These are phyloP conservation scores for Boletus sensibilis DNA, from an alignment of 768 basidiomycete genomes.

Conservation along the genomic window DNA sequence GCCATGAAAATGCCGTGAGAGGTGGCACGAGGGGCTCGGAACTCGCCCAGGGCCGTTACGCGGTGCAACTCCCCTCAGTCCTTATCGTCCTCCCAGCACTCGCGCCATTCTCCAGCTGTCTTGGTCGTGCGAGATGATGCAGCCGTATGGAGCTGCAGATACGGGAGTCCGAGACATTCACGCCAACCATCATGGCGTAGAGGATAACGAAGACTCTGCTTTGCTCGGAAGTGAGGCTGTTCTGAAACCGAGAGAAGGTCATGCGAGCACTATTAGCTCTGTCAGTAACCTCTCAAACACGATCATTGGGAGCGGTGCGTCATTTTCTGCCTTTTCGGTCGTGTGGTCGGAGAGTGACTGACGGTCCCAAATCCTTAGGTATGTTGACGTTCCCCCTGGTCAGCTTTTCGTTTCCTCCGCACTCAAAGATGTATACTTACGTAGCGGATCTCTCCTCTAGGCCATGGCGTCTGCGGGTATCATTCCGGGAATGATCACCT, in stretches of 20 bases:
- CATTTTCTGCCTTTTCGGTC: neutral
- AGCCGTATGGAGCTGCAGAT: constrained; percentile 61
- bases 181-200: constrained; percentile 5
- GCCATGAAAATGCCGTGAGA: neutral
- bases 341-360: neutral
- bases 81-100: neutral
- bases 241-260: constrained; percentile 50
- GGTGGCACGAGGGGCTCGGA: neutral
- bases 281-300: constrained; percentile 86
- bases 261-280: constrained; percentile 65
- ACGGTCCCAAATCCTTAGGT: constrained; percentile 41
- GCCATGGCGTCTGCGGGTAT: constrained; percentile 90
- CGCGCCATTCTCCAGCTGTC: neutral
- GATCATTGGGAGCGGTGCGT: constrained; percentile 85
- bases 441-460: constrained; percentile 36
- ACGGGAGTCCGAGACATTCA: constrained; percentile 30
- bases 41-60: neutral
- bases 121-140: constrained; percentile 59
- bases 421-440: neutral
- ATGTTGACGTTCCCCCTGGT: constrained; percentile 90
- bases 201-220: constrained; percentile 54
- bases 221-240: constrained; percentile 47
- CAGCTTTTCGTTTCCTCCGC: constrained; percentile 12
- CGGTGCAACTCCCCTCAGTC: neutral
- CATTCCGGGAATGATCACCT: constrained; percentile 87